Evolutionary conservation across 768 basidiomycete species (phyloP), one percentile per base, ranked within the genome.

Genomic region (Pseudohyphozyma bogoriensis): DNA sequence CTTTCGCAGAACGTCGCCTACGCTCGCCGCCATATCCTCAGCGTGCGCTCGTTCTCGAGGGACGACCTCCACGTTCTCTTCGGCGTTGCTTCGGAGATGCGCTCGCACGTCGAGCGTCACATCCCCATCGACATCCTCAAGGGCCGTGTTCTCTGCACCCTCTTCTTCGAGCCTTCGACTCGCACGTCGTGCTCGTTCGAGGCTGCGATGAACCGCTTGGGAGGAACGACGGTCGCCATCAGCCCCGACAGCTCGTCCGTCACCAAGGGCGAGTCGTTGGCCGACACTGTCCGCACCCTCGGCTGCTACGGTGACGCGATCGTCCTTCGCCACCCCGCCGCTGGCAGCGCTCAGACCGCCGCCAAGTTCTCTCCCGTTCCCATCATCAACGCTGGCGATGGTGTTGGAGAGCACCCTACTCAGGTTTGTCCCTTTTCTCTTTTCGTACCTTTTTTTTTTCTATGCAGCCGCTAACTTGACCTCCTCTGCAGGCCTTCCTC

Each of bases 141-240:
- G 65, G 93, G 93, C 39, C 87, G 85, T 62, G 85, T 99, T 1
- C 80, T 99, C 9, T 89, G 86, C 72, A 91, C 84, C 26, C 73
- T 92, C 39, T 99, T 99, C 79, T 99, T 90, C 73, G 95, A 99
- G 73, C 88, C 93, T 1, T 95, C 91, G 4, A 99, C 95, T 4
- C 81, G 95, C 36, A 99, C 95, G 4, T 90, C 88, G 63, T 81
- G 86, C 6, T 96, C 93, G 12, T 99, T 99, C 70, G 93, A 99
- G 72, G 86, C 93, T 3, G 95, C 95, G 15, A 99, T 97, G 95
- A 93, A 95, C 74, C 83, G 95, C 52, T 90, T 90, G 69, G 95
- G 95, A 31, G 95, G 95, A 24, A 83, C 92, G 69, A 93, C 96
- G 40, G 84, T 95, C n/a, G 80, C 85, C 58, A 81, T 96, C 58